phyloP scores from a whole-genome alignment of 768 basidiomycete species.

The Boletellus ananiceps region DNA sequence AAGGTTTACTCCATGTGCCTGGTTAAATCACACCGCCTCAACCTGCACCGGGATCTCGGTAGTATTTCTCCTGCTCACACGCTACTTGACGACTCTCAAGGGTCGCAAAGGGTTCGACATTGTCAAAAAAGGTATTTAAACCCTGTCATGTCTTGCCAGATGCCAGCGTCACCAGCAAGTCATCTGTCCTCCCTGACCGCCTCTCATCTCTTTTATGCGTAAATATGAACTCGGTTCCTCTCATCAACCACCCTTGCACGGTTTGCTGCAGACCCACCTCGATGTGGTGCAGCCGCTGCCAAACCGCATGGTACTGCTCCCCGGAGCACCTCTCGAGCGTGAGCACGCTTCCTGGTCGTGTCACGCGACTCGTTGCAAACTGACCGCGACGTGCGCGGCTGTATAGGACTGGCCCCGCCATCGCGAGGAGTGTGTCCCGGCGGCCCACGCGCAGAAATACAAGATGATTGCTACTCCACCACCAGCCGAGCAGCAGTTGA shows the following conservation, averaged over 20 bases:
- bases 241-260: slow-evolving; percentile 72
- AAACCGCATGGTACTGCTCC: slow-evolving; percentile 76
- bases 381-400: slow-evolving; percentile 7
- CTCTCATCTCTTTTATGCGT: slow-evolving; percentile 14
- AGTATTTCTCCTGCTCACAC: slow-evolving; percentile 9
- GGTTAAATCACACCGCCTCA: slow-evolving; percentile 20
- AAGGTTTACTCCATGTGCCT: slow-evolving; percentile 12
- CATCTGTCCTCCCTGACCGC: slow-evolving; percentile 14
- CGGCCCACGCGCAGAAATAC: slow-evolving; percentile 43
- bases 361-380: slow-evolving; percentile 20
- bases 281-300: slow-evolving; percentile 88
- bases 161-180: slow-evolving; percentile 8
- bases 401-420: slow-evolving; percentile 78
- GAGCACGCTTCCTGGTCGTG: slow-evolving; percentile 19
- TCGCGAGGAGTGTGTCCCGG: slow-evolving; percentile 62
- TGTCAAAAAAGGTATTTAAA: slow-evolving; percentile 21
- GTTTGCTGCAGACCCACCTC: slow-evolving; percentile 70
- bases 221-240: slow-evolving; percentile 48
- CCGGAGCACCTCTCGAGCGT: slow-evolving; percentile 72
- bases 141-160: background rate
- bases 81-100: slow-evolving; percentile 9
- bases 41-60: slow-evolving; percentile 13
- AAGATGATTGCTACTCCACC: slow-evolving; percentile 75
- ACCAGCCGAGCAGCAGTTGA: slow-evolving; percentile 61
- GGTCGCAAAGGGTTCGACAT: slow-evolving; percentile 18